Base-by-base conservation (phyloP, 768 basidiomycete genomes). In the Artomyces pyxidatus region DNA sequence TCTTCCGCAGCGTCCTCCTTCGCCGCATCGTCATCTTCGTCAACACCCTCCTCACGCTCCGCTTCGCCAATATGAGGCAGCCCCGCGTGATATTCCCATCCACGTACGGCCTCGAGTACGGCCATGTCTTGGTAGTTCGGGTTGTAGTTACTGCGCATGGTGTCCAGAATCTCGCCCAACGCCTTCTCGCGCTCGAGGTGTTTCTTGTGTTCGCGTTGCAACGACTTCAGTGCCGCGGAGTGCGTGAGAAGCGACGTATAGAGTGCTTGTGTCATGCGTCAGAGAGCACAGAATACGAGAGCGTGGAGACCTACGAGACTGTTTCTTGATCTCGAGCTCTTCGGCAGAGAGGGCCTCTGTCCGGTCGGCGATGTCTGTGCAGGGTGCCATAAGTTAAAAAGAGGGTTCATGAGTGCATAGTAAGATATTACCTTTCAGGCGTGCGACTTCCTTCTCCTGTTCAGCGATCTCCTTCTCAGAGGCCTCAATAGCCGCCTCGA, bases 111-210 rank as follows among this genome's bases (percentile, higher is more conserved):
- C 57, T 95, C 94, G 25, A 96, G 78, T 42, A 98, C 95, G 2
- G 92, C 93, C 95, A 99, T 98, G 62, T 99, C 95, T 63, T 97
- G 94, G 67, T 97, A 97, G 65, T 99, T 99, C 14, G 95, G 95
- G 64, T 99, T 99, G 69, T 96, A 97, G 4, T 85, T 83, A 9
- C 79, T 77, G 19, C 89, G 77, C 10, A 99, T 77, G 25, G 82
- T 71, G 50, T 82, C 77, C 6, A 99, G 76, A 44, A 99, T 88
- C n/a, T 83, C 77, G 21, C 84, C 85, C 2, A 99, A 78, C 40
- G 80, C 73, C 51, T 77, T 77, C 60, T 94, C 82, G 45, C 85
- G 83, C 51, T 85, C 78, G 23, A 88, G 64, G 50, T 88, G 81
- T 52, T 81, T 79, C 49, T 81, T 70, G 62, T 90, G 73, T 59